A percentile compares a stretch with the other conserved stretches of the same genome.
Conservation (phyloP, 225 moss, liverwort and hornwort species). For the Antitrichia curtipendula region DNA sequence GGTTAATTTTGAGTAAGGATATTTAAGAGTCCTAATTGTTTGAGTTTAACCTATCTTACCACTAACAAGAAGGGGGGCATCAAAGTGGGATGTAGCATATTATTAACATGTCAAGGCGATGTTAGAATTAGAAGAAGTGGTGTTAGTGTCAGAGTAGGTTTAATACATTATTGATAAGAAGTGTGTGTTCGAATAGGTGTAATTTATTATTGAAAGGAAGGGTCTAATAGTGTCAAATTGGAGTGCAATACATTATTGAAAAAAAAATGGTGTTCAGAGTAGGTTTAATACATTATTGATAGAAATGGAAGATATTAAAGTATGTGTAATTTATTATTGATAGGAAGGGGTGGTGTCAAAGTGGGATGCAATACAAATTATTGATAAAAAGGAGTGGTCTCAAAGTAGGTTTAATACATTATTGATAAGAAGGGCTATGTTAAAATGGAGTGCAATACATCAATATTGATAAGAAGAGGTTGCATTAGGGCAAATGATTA, state of each 20-base stretch:
- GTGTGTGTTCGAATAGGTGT: too few species aligned
- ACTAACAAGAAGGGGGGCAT: not conserved
- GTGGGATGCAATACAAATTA: too few species aligned
- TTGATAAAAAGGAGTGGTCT: too few species aligned
- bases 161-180: too few species aligned
- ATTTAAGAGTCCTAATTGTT: not conserved
- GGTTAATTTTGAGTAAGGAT: not conserved
- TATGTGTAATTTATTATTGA: too few species aligned
- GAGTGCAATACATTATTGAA: too few species aligned
- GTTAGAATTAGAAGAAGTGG: not conserved
- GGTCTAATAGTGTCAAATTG: too few species aligned
- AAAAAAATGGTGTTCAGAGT: too few species aligned
- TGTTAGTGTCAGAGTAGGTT: not conserved
- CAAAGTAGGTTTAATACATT: not conserved
- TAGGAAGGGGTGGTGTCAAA: too few species aligned
- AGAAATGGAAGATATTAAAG: too few species aligned
- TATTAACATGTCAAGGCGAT: not conserved
- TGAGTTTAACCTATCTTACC: not conserved
- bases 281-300: not conserved
- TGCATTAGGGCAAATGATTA: fast-evolving
- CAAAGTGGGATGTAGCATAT: not conserved
- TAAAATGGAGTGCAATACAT: too few species aligned
- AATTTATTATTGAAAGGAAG: too few species aligned
- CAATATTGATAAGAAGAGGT: not conserved
- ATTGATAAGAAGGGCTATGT: not conserved